These are phyloP conservation scores for Mycena rebaudengoi DNA, from an alignment of 768 basidiomycete species.

Conservation along the genomic window DNA sequence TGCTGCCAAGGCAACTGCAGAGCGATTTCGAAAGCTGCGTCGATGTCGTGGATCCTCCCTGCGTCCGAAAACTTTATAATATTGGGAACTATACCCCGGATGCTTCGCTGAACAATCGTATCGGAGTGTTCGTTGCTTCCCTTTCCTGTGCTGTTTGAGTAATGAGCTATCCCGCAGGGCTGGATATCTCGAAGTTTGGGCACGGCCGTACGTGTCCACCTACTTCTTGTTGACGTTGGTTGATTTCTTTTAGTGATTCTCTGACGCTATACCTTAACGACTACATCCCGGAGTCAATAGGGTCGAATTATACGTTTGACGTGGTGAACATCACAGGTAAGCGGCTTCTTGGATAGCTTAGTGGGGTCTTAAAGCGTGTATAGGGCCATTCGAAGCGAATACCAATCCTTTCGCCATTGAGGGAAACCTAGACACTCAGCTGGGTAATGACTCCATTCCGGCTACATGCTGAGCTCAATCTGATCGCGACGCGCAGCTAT, in stretches of 20 bases:
- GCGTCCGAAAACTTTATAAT: conserved; percentile 47
- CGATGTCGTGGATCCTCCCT: conserved; percentile 43
- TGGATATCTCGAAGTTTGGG: conserved; percentile 46
- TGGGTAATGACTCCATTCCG: conserved; percentile 47
- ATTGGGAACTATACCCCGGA: conserved; percentile 41
- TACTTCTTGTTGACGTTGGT: conserved; percentile 18
- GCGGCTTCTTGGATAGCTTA: neutral
- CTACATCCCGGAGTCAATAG: conserved; percentile 38
- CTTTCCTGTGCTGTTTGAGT: neutral
- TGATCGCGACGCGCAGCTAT: conserved; percentile 32
- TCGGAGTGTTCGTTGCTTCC: conserved; percentile 38
- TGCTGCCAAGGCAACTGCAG: no score
- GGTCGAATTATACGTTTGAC: conserved; percentile 47
- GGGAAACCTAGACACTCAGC: conserved; percentile 58
- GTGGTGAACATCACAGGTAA: conserved; percentile 46
- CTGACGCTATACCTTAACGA: conserved; percentile 41
- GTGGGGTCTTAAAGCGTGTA: neutral
- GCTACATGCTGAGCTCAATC: conserved; percentile 40
- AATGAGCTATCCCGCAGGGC: neutral
- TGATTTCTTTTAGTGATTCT: conserved; percentile 39
- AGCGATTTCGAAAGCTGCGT: conserved; percentile 42
- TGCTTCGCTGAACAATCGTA: conserved; percentile 40
- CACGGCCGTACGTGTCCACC: conserved; percentile 19
- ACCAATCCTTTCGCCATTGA: neutral
- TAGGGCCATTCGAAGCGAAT: conserved; percentile 20